Evolutionary conservation across 768 basidiomycete species (phyloP).

Genomic region (Chalciporus pseudorubinellus): DNA sequence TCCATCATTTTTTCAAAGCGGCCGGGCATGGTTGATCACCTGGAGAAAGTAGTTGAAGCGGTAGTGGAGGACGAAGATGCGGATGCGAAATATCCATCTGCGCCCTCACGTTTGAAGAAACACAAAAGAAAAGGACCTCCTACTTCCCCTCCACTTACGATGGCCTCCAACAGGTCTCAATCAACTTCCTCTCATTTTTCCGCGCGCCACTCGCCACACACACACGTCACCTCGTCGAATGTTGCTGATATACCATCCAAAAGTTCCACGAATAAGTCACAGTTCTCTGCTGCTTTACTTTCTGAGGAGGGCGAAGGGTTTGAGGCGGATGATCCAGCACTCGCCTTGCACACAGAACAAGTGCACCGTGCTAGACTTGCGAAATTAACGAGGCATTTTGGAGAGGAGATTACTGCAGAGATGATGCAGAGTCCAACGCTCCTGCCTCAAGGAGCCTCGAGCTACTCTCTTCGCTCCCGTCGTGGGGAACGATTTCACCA

Average conservation of each 20-base stretch:
- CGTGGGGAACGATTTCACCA: slow-evolving; percentile 2
- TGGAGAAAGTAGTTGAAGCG: slow-evolving; percentile 5
- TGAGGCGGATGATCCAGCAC: slow-evolving; percentile 6
- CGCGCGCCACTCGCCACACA: slow-evolving; percentile 2
- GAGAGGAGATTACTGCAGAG: slow-evolving; percentile 39
- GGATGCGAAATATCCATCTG: neutral
- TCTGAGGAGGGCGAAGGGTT: slow-evolving; percentile 1
- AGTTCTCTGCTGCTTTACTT: slow-evolving; percentile 14
- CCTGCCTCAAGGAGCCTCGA: neutral
- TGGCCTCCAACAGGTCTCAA: slow-evolving; percentile 1
- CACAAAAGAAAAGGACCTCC: neutral
- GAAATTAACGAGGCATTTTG: slow-evolving; percentile 38
- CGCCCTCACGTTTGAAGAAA: neutral
- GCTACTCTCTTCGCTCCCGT: neutral
- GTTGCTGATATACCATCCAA: slow-evolving; percentile 7
- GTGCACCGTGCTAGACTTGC: slow-evolving; percentile 32
- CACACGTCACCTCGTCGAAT: slow-evolving; percentile 7
- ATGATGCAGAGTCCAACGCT: slow-evolving; percentile 22
- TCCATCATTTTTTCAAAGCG: slow-evolving; percentile 26
- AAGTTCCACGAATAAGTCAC: slow-evolving; percentile 13
- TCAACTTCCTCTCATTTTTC: slow-evolving; percentile 1
- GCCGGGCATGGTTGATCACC: neutral
- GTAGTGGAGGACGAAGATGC: slow-evolving; percentile 1
- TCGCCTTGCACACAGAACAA: slow-evolving; percentile 18
- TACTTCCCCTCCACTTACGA: neutral